Base-by-base conservation (phyloP, 148 eudicot genomes). In the Persicaria maculosa region DNA sequence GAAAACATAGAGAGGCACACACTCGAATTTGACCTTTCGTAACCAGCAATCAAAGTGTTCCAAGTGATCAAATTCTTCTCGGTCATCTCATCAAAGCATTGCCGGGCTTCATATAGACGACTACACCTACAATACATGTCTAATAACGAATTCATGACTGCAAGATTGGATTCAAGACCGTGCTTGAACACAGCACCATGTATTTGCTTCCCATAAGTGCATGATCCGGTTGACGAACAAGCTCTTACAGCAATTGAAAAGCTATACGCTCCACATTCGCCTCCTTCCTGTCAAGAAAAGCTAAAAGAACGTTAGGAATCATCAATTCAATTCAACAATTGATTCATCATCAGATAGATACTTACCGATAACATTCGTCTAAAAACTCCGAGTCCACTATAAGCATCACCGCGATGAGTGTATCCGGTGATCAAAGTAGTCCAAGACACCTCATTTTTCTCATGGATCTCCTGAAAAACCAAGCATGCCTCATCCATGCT, bases 11-110 rank as follows among this genome's bases (percentile, higher is more conserved):
- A 79, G 68, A 93, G 80, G 73, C 92, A 84, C 79, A 78, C 76
- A 72, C 71, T 65, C 57, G 96, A 85, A 79, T 90, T 79, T 5
- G 82, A 80, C 75, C 85, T 82, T 77, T 82, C 92, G 76, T 87
- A 86, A 64, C 97, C 97, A 58, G 96, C 90, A 72, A 94, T 94
- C 74, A 92, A 82, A 19, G 91, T 86, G 87, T 95, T 95, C 98
- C 98, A 95, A 9, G 92, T 88, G 84, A 92, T 86, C 76, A 88
- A 73, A 80, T 95, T 89, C 78, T 80, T 90, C 54, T 79, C 80
- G 31, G 70, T 65, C 91, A 95, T 92, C 85, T 80, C 88, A 78
- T 75, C 61, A 73, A 95, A 95, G 81, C 92, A 92, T 19, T 77
- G 85, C 6, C 77, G 82, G 68, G 98, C 98, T 77, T 90, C 96